Base-by-base conservation (phyloP, 1,284 basidiomycete genomes). In the Pyrrhoderma noxium region DNA sequence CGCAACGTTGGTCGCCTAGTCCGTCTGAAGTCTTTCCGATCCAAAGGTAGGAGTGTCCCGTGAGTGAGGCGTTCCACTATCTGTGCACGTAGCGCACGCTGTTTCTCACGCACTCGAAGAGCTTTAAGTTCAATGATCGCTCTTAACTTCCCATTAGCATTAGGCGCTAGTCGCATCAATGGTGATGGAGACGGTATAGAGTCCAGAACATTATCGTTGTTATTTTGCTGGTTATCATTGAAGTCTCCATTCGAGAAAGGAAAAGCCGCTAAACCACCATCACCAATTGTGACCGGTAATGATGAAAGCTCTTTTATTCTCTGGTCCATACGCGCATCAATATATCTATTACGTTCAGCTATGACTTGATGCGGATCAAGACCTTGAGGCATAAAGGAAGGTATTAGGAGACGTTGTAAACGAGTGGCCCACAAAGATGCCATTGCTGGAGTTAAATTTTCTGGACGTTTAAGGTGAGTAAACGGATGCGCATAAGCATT, bases 111-210 rank as follows among this genome's bases (percentile, higher is more conserved):
- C 18, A 99, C 77, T 16, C 87, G 83, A n/a, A 99, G 79, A 8
- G 84, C 80, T 65, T 97, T 96, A 64, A 98, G 83, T 70, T 99
- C 95, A 60, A 99, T 97, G 51, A 95, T 72, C 0, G 93, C 92
- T 49, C 86, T 84, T 16, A 98, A 74, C 65, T 95, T 94, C 50
- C 86, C 88, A 56, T 86, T 82, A 0, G 79, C 73, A 21, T 71
- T 75, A n/a, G 74, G 64, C 37, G 72, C 74, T 5, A 81, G 79
- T 57, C 77, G 76, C 2, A 73, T 64, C 55, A 75, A 59, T 21
- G 36, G 49, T 39, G 45, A 43, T 13, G 47, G 25, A 22, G 43
- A 27, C 8, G 45, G 35, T 8, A 51, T 22, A 14, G 53, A 45
- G 14, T 51, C 48, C 14, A 36, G 37, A 5, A n/a, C 14, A 40